phyloP scores from a whole-genome alignment of 495 filamentous ascomycete species.

The Xylaria sp. region DNA sequence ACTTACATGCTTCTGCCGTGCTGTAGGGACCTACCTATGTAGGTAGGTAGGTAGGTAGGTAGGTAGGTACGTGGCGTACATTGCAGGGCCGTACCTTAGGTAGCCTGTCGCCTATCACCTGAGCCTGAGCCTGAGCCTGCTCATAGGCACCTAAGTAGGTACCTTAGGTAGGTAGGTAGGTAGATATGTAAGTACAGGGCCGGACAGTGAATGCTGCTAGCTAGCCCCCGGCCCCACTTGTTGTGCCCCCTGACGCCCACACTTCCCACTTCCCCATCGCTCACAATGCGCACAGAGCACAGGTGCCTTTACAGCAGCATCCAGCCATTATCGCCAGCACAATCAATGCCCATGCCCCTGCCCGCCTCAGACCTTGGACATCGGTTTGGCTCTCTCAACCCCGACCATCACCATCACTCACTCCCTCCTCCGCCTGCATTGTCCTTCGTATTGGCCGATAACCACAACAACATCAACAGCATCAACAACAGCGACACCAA shows the following conservation, averaged over 20 bases:
- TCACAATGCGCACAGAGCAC: conserved; percentile 27
- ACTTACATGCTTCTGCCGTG: no score
- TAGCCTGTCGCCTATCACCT: no score
- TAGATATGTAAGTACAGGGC: neutral
- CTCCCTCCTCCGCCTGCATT: neutral
- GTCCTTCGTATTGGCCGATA: neutral
- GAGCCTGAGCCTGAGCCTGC: no score
- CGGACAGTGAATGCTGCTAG: neutral
- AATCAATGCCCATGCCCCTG: neutral
- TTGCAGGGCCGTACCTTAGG: no score
- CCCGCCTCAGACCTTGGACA: neutral
- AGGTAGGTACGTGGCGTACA: no score
- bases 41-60: no score
- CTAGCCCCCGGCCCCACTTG: conserved; percentile 20
- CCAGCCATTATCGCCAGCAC: conserved; percentile 25
- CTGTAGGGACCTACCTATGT: no score
- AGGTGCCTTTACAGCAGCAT: conserved; percentile 21
- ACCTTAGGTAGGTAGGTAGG: conserved; percentile 3
- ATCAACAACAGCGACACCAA: neutral
- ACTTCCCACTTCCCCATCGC: neutral
- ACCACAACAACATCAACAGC: neutral
- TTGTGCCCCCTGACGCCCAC: neutral
- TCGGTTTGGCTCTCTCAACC: conserved; percentile 8
- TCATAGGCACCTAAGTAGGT: no score
- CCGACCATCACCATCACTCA: neutral